Evolutionary conservation across 805 yeast species (phyloP), one percentile per base, ranked within the genome.

Genomic region (Wickerhamomyces canadensis): DNA sequence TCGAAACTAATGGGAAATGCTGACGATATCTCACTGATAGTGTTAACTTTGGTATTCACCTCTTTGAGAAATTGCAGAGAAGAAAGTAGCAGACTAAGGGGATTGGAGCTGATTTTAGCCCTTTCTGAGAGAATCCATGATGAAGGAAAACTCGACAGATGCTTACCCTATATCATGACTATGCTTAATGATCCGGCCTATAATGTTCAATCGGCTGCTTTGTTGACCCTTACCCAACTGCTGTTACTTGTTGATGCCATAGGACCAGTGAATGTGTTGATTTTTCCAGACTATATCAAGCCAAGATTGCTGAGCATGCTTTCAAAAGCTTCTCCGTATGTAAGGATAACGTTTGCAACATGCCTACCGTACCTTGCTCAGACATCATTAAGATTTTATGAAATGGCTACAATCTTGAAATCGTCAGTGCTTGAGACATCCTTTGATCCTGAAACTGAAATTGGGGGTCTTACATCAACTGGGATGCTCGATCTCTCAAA

Each of bases 61-160:
- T 67, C 80, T 17, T 57, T 80, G 25, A 67, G 84, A 41, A 72
- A 83, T 30, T 73, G 85, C 0, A 69, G 74, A 7, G 72, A 74
- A 19, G 78, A 86, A 1, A 52, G 72, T 0, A 75, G 79, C 28
- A 67, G 85, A 42, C 55, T 80, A 8, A 74, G 76, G 49, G 91
- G 89, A 1, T 70, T 94, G 43, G 93, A 87, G 51, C 60, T 89
- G 43, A 71, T 93, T 1, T 57, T 85, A 8, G 84, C 86, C 0
- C 67, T 91, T 15, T 76, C 91, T 2, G 95, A 85, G 51, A 73
- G 76, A 40, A 65, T 87, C 2, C 74, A 76, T 18, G 98, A 93
- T 54, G 95, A 84, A 39, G 80, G 79, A 13, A 91, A 88, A 54
- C 64, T 93, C 27, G 97, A 93, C 56, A 62, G 97, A 31, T 77